Conservation (phyloP, 768 basidiomycete species). For the Suillus hirtellus region DNA sequence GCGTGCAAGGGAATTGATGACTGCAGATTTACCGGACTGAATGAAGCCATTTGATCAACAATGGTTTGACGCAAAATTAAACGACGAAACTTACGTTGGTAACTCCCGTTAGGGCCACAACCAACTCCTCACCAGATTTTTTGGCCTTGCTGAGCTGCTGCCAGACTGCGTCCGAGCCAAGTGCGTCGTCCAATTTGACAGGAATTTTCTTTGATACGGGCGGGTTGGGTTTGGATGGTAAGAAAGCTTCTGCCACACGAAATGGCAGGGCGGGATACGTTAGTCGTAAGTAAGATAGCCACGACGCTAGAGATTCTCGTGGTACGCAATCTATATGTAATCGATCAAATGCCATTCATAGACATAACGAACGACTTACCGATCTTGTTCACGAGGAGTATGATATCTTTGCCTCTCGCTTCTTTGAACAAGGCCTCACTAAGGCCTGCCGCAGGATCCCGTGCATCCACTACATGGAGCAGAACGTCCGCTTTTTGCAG, state of each 20-base stretch:
- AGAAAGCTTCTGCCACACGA: slow-evolving; percentile 67
- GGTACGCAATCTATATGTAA: slow-evolving; percentile 68
- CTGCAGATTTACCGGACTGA: slow-evolving; percentile 81
- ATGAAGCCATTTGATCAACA: slow-evolving; percentile 13
- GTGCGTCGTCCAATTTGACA: slow-evolving; percentile 49
- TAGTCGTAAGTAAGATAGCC: slow-evolving; percentile 62
- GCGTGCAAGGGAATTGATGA: slow-evolving; percentile 76
- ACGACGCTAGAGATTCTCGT: slow-evolving; percentile 68
- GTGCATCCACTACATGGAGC: slow-evolving; percentile 78
- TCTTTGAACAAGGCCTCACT: slow-evolving; percentile 59
- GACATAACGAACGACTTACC: slow-evolving; percentile 50
- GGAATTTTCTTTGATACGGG: slow-evolving; percentile 40
- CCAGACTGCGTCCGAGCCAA: slow-evolving; percentile 58
- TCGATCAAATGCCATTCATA: neutral
- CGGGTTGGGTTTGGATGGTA: slow-evolving; percentile 41
- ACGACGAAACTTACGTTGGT: slow-evolving; percentile 61
- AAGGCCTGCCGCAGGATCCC: slow-evolving; percentile 76
- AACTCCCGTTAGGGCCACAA: slow-evolving; percentile 80
- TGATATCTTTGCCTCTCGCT: slow-evolving; percentile 45
- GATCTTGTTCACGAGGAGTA: slow-evolving; percentile 84
- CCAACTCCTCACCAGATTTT: slow-evolving; percentile 50
- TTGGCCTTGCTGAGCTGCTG: slow-evolving; percentile 47
- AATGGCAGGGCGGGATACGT: slow-evolving; percentile 70
- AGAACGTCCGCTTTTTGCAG: slow-evolving; percentile 79
- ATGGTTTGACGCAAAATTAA: neutral